Base-by-base conservation (phyloP, 1,284 basidiomycete genomes). In the Anthracocystis setariae region DNA sequence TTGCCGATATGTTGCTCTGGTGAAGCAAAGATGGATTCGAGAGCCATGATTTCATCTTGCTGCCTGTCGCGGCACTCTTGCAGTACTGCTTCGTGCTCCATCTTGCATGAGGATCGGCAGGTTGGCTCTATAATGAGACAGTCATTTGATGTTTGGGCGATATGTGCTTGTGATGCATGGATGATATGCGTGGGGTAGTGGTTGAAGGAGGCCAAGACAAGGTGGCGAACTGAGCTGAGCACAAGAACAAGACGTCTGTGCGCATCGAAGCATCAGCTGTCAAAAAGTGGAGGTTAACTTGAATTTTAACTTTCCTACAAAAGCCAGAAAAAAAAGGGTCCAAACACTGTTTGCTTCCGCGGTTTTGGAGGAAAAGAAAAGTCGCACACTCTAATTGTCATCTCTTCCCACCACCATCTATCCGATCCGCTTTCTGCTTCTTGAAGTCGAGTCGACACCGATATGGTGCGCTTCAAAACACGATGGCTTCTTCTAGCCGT, bases 391-490 rank as follows among this genome's bases (percentile, higher is more conserved):
- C 15, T 17, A n/a, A n/a, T n/a, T n/a, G n/a, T n/a, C n/a, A n/a
- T n/a, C n/a, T n/a, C n/a, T n/a, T n/a, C n/a, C n/a, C n/a, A n/a
- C n/a, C n/a, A n/a, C n/a, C n/a, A n/a, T n/a, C n/a, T n/a, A n/a
- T n/a, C n/a, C n/a, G n/a, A n/a, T n/a, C n/a, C n/a, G n/a, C n/a
- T n/a, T n/a, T n/a, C n/a, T n/a, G n/a, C n/a, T n/a, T n/a, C n/a
- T n/a, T n/a, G n/a, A n/a, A n/a, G n/a, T n/a, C n/a, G n/a, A n/a
- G n/a, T n/a, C n/a, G n/a, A n/a, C n/a, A n/a, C n/a, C n/a, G n/a
- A n/a, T n/a, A 73, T 73, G 71, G 71, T 73, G 21, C 71, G 71
- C n/a, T 69, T 73, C 58, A 73, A 74, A 51, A 71, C 64, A 8
- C 67, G 73, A 21, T 74, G 73, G 73, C 68, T 74, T 8, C 57